Conservation (phyloP, 257 asterid genomes). For the Solanum virginianum region DNA sequence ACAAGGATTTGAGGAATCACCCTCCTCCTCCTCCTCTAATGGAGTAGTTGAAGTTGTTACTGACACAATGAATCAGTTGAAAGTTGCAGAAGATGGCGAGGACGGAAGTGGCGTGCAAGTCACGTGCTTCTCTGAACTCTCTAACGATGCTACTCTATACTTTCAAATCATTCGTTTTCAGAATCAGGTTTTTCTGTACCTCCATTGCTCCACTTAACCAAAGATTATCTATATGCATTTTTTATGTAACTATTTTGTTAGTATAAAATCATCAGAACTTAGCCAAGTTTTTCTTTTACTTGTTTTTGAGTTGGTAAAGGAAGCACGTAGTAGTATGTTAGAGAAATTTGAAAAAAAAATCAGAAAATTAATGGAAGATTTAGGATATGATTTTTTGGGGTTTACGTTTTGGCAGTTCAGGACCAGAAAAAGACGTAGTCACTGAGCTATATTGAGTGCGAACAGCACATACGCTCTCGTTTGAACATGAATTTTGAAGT, state of each 20-base stretch:
- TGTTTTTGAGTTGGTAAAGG: neutral
- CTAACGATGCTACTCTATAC: constrained; percentile 50
- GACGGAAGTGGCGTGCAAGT: constrained; percentile 31
- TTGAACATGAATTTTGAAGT: neutral
- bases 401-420: neutral
- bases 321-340: neutral
- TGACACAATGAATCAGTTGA: constrained; percentile 7
- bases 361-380: neutral
- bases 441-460: neutral
- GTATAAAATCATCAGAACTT: neutral
- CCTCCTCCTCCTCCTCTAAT: neutral
- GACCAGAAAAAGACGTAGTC: neutral
- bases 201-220: neutral
- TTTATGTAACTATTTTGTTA: neutral
- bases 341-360: neutral
- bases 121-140: constrained; percentile 58
- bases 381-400: neutral
- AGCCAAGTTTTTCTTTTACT: neutral
- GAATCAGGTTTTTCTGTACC: constrained; percentile 42
- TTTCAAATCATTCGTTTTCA: constrained; percentile 77
- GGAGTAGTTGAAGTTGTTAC: neutral
- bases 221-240: neutral
- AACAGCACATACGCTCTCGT: neutral
- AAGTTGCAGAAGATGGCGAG: constrained; percentile 1
- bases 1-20: neutral